Evolutionary conservation across 257 asterid genomes (phyloP).

Genomic region (Nicotiana attenuata): DNA sequence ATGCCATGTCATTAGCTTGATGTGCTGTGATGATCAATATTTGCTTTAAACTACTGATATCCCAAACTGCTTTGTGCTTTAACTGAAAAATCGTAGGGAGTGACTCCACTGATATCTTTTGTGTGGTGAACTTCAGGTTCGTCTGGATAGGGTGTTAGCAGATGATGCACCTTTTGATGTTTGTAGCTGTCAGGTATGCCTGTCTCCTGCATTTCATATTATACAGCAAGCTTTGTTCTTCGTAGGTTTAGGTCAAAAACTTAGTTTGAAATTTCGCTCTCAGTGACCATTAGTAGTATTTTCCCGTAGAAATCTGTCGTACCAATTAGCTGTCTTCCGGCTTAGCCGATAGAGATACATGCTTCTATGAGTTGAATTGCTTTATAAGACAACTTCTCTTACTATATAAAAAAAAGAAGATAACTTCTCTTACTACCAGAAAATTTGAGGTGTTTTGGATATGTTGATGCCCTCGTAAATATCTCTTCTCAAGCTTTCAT

Average conservation of each 20-base stretch:
- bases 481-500: background rate
- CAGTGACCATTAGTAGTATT: background rate
- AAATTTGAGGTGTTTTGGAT: background rate
- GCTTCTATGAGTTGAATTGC: background rate
- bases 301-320: background rate
- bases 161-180: conserved; percentile 95
- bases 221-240: background rate
- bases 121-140: conserved; percentile 46
- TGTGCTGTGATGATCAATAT: background rate
- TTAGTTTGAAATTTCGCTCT: background rate
- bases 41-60: background rate
- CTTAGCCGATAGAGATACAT: background rate
- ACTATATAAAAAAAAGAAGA: too few relatives aligned
- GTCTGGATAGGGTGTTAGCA: conserved; percentile 67
- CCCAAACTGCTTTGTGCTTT: background rate
- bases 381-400: background rate
- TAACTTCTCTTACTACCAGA: background rate
- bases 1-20: background rate
- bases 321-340: background rate
- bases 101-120: conserved; percentile 9
- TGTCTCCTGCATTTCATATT: background rate
- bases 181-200: conserved; percentile 91
- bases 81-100: background rate
- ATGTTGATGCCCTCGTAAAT: background rate
- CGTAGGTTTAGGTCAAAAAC: background rate